phyloP scores from a whole-genome alignment of 1,139 yeast genomes.

The Blastobotrys illinoisensis region DNA sequence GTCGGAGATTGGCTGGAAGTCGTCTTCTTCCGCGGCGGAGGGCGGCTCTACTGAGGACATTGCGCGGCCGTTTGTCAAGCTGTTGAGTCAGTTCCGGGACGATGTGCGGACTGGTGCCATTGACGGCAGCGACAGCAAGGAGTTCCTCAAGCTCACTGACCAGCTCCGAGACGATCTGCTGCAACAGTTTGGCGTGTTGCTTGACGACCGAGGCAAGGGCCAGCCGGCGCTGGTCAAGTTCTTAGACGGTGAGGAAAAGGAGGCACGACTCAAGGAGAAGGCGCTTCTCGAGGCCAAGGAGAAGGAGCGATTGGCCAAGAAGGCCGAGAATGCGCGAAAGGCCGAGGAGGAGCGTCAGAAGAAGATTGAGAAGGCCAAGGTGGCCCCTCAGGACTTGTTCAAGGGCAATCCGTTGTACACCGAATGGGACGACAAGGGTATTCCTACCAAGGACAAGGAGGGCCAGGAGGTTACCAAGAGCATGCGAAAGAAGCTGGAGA shows the following conservation, averaged over 20 bases:
- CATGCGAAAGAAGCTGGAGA: slow-evolving; percentile 70
- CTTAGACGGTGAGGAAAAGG: slow-evolving; percentile 61
- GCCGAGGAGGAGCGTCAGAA: slow-evolving; percentile 51
- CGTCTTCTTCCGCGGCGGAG: slow-evolving; percentile 15
- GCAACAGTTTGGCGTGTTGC: slow-evolving; percentile 67
- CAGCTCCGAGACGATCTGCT: slow-evolving; percentile 57
- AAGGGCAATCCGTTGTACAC: slow-evolving; percentile 47
- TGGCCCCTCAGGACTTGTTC: slow-evolving; percentile 70
- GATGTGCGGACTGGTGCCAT: slow-evolving; percentile 70
- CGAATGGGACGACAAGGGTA: slow-evolving; percentile 80
- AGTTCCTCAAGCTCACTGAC: slow-evolving; percentile 57
- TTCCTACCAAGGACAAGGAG: slow-evolving; percentile 68
- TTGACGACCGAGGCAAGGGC: slow-evolving; percentile 83
- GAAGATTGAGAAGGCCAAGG: slow-evolving; percentile 60
- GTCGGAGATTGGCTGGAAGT: slow-evolving; percentile 79
- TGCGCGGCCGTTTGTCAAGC: slow-evolving; percentile 73
- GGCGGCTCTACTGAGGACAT: slow-evolving; percentile 48
- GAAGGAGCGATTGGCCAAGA: slow-evolving; percentile 44
- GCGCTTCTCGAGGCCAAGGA: slow-evolving; percentile 54
- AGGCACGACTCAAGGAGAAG: slow-evolving; percentile 53
- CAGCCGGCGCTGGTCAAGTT: slow-evolving; percentile 76
- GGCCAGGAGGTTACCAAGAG: slow-evolving; percentile 92
- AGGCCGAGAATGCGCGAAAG: slow-evolving; percentile 29
- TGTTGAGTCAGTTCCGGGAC: slow-evolving; percentile 76
- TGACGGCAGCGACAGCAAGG: slow-evolving; percentile 48